Evolutionary conservation across 2,329 filamentous ascomycete species (phyloP), one percentile per base, ranked within the genome.

Genomic region (Pestalotiopsis sp.): DNA sequence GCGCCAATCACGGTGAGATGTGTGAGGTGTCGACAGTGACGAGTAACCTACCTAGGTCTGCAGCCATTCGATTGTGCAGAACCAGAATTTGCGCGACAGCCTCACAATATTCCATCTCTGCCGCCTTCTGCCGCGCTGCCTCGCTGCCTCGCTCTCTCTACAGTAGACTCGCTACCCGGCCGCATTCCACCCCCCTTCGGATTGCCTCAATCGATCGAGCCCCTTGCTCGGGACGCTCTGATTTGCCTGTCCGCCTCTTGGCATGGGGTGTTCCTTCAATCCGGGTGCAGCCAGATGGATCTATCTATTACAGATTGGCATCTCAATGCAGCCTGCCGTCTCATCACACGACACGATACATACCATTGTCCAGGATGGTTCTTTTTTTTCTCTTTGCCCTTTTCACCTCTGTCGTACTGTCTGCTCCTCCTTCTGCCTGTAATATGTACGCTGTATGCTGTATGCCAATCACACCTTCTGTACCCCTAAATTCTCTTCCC

Each of bases 21-120:
- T 52, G 17, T 31, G 52, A 57, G 52, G 25, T 52, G 45, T 52
- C 45, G 14, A 52, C 45, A 52, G 45, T 20, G 31, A 36, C 31
- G 31, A 36, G 31, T 36, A 36, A 52, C 45, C 45, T 66, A 66
- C 64, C 55, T 66, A 66, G 64, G 55, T 66, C 64, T 41, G 39
- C 41, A 13, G 23, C 49, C 58, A 49, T 65, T 45, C 45, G 45
- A 52, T 39, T 31, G 23, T 59, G 57, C 57, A 59, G 23, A 36
- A 52, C 45, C 45, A 14, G 60, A 49, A 36, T 27, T 41, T 25
- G 63, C 63, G 63, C 63, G 63, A 55, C 41, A 65, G 63, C 63
- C 63, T 65, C 63, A 65, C 17, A 65, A 65, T 64, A 17, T 39
- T 62, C 38, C 39, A 27, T 65, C 52, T 65, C 45, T 65, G 64